Conservation (phyloP, 805 yeast genomes). For the Kluyveromyces siamensis region DNA sequence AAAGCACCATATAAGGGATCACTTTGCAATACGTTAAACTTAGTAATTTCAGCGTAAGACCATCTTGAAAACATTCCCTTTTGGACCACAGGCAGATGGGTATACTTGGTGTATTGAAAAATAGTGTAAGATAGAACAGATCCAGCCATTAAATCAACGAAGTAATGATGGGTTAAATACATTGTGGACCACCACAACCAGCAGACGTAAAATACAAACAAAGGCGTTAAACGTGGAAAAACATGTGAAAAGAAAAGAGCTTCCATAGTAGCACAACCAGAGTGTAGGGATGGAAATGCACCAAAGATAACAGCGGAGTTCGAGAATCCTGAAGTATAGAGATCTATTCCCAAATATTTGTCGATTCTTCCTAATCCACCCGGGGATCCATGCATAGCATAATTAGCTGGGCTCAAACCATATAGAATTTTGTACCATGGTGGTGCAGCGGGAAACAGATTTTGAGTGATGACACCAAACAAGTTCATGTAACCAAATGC, state of each 20-base stretch:
- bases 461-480: conserved; percentile 74
- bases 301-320: conserved; percentile 93
- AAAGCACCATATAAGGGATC: conserved; percentile 30
- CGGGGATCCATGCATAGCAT: conserved; percentile 86
- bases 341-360: conserved; percentile 60
- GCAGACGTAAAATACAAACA: conserved; percentile 69
- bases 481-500: conserved; percentile 94
- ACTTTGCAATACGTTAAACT: conserved; percentile 22
- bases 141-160: conserved; percentile 90
- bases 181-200: conserved; percentile 99
- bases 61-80: conserved; percentile 55
- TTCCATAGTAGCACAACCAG: conserved; percentile 92
- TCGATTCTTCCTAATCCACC: conserved; percentile 93
- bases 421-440: conserved; percentile 90
- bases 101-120: conserved; percentile 60
- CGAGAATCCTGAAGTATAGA: conserved; percentile 74
- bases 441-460: conserved; percentile 87
- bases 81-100: conserved; percentile 53
- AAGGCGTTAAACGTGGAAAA: conserved; percentile 59
- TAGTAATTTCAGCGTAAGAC: conserved; percentile 43
- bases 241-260: conserved; percentile 76
- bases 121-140: conserved; percentile 69
- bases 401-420: conserved; percentile 85
- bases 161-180: conserved; percentile 96
- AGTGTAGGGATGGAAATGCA: conserved; percentile 80